Percentiles rank a stretch among this genome's conserved stretches.
Evolutionary conservation across 495 filamentous ascomycete genomes (phyloP).

Genomic region (Letharia columbiana): DNA sequence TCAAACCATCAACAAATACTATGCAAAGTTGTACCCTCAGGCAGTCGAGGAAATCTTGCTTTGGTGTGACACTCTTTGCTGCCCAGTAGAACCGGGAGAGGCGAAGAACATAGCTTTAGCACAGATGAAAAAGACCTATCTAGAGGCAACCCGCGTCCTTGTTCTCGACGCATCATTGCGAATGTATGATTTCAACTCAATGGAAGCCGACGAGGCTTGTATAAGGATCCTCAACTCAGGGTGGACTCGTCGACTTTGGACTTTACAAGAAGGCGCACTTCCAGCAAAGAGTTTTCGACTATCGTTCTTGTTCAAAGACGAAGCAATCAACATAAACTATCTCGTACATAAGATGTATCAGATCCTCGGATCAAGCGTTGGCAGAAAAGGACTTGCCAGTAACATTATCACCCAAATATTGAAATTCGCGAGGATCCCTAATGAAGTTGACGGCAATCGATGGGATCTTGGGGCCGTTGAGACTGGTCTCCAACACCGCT

Average conservation of each 20-base stretch:
- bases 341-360: neutral
- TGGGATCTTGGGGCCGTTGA: neutral
- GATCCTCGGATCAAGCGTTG: neutral
- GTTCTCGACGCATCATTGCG: slow-evolving; percentile 20
- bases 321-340: neutral
- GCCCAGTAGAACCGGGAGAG: slow-evolving; percentile 23
- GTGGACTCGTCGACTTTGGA: slow-evolving; percentile 11
- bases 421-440: neutral
- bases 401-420: neutral
- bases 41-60: slow-evolving; percentile 14
- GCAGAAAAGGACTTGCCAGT: neutral
- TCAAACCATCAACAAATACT: slow-evolving; percentile 8
- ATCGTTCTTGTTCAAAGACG: slow-evolving; percentile 13
- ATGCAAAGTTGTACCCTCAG: neutral
- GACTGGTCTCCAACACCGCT: slow-evolving; percentile 1
- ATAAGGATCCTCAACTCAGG: neutral
- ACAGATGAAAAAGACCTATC: slow-evolving; percentile 26
- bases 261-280: slow-evolving; percentile 9
- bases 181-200: neutral
- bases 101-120: slow-evolving; percentile 26
- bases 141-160: slow-evolving; percentile 26
- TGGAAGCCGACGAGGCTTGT: neutral
- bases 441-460: no score
- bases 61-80: slow-evolving; percentile 33
- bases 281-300: neutral